Evolutionary conservation across 176 grass and related monocot genomes (phyloP), one percentile per base, ranked within the genome.

Genomic region (Paspalum vaginatum): DNA sequence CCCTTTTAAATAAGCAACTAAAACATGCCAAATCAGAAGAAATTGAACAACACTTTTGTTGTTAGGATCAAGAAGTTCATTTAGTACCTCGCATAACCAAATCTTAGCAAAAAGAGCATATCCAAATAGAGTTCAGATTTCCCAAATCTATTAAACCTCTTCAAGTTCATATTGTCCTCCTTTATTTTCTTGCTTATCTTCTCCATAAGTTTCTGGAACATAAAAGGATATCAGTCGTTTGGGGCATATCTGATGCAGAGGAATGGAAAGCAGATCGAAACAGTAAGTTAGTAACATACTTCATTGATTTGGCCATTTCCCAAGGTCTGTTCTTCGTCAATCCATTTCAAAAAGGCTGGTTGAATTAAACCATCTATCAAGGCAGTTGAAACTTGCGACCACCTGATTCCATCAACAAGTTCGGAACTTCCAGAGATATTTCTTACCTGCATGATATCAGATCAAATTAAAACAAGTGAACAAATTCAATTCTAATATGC

Each of bases 111-210:
- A 88, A 88, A 95, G 20, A 98, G 46, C 38, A 95, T 53, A 79
- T 95, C 83, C 16, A 89, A 84, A 79, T 98, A 98, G 13, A 98
- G 86, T 61, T 95, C 90, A 57, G 75, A 65, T 76, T 98, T 98
- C 65, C 96, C 92, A 8, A 84, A 81, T 88, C 86, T 93, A 82
- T 84, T 93, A 52, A 95, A 91, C 64, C 87, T 93, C 57, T 90
- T 91, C 62, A 93, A 85, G 56, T 91, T 86, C 79, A 75, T 91
- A 55, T 80, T 79, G 52, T 91, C 88, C 69, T 91, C 90, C 70
- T 91, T 95, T 79, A 95, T 79, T 87, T 95, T 98, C 16, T 49
- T 84, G 41, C 61, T 73, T 65, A 93, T 80, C 37, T 54, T 73
- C 61, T 75, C 80, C 84, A 81, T 59, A 72, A 98, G 86, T 27